A percentile compares a stretch with the other conserved stretches of the same genome.
phyloP scores from a whole-genome alignment of 208 protist species.

The Novymonas esmeraldas region DNA sequence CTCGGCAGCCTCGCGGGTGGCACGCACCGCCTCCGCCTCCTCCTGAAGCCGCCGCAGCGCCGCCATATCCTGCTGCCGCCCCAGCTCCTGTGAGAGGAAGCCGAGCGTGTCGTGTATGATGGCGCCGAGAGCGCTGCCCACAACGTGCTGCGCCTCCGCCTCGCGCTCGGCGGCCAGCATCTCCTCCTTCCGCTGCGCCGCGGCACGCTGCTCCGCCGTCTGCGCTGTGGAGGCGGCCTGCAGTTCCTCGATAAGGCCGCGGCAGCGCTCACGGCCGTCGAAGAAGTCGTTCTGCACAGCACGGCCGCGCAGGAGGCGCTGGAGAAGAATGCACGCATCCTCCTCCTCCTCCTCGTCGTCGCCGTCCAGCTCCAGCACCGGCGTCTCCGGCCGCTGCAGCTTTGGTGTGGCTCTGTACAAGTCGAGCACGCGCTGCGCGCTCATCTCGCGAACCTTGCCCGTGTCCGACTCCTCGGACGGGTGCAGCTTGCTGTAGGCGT shows the following conservation, averaged over 20 bases:
- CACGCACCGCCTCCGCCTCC: conserved; percentile 72
- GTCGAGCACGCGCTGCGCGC: conserved; percentile 65
- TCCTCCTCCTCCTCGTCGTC: conserved; percentile 84
- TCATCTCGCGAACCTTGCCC: conserved; percentile 5
- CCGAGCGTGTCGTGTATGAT: conserved; percentile 84
- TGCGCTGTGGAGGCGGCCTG: conserved; percentile 90
- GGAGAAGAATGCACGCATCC: conserved; percentile 87
- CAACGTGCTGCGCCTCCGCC: conserved; percentile 50
- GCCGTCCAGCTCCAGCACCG: conserved; percentile 84
- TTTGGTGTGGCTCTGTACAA: conserved; percentile 90
- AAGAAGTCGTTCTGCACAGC: conserved; percentile 95
- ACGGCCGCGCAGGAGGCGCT: conserved; percentile 89
- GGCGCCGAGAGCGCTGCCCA: conserved; percentile 75
- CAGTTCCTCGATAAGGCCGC: conserved; percentile 92
- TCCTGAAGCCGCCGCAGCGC: conserved; percentile 53
- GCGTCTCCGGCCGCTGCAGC: conserved; percentile 89
- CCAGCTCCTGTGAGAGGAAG: conserved; percentile 86
- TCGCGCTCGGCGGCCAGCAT: conserved; percentile 42
- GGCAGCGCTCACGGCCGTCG: conserved; percentile 93
- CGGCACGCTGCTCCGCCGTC: conserved; percentile 50
- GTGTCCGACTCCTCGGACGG: conserved; percentile 12
- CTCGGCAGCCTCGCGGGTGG: conserved; percentile 82
- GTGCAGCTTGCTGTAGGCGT: conserved; percentile 75
- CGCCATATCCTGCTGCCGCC: conserved; percentile 74
- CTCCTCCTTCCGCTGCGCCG: conserved; percentile 46